A percentile compares a stretch with the other conserved stretches of the same genome.
Conservation (phyloP, 257 asterid genomes). For the Ajuga chamaepitys region DNA sequence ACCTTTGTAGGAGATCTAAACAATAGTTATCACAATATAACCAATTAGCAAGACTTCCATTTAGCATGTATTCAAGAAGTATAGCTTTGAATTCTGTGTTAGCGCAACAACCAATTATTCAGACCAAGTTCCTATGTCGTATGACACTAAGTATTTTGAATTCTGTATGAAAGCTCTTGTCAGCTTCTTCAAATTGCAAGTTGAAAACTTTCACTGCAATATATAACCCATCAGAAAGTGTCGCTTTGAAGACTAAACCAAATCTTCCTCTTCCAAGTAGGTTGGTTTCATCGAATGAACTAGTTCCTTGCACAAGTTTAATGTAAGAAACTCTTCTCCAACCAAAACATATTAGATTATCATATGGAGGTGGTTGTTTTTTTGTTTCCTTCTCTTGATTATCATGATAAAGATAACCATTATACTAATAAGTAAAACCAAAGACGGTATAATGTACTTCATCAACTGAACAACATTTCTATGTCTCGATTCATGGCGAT, state of each 20-base stretch:
- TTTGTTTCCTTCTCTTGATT: neutral
- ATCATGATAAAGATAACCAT: neutral
- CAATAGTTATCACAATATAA: neutral
- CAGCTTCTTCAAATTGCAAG: neutral
- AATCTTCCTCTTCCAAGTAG: slow-evolving; percentile 10
- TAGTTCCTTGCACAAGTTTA: too few species aligned
- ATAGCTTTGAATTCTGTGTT: slow-evolving; percentile 1
- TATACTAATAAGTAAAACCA: neutral
- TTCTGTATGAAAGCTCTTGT: too few species aligned
- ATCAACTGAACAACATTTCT: neutral
- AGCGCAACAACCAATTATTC: slow-evolving; percentile 1
- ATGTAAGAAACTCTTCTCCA: neutral
- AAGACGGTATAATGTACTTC: neutral
- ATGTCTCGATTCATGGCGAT: neutral
- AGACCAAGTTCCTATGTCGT: slow-evolving; percentile 8
- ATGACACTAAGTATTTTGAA: neutral
- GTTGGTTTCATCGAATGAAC: too few species aligned
- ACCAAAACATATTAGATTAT: neutral
- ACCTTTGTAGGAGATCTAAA: neutral
- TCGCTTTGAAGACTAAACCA: neutral
- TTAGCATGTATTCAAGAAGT: too few species aligned
- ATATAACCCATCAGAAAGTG: neutral
- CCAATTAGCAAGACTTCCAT: slow-evolving; percentile 7
- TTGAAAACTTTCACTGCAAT: slow-evolving; percentile 17
- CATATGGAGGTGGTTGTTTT: neutral